Conservation (phyloP, 768 basidiomycete genomes). For the Filobasidium wieringae region DNA sequence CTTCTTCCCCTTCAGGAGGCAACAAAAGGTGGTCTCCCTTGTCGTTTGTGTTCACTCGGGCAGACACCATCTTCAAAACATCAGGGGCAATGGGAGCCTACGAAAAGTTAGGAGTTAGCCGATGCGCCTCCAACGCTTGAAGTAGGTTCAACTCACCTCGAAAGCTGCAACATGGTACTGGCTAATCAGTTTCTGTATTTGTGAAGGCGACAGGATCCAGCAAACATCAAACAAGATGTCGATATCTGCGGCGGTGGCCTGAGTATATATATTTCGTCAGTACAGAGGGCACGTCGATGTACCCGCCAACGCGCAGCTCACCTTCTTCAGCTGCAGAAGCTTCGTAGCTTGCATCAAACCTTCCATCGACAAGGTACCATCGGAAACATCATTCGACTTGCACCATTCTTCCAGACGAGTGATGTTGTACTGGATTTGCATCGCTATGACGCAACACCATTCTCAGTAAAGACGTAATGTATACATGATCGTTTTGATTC, state of each 20-base stretch:
- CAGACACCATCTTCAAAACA: constrained; percentile 90
- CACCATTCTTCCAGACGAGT: constrained; percentile 77
- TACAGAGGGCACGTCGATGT: constrained; percentile 6
- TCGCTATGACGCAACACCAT: constrained; percentile 50
- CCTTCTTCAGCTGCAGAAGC: constrained; percentile 93
- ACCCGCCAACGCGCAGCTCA: constrained; percentile 30
- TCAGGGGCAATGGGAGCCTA: constrained; percentile 95
- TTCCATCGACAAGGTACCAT: constrained; percentile 91
- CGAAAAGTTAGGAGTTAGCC: constrained; percentile 1
- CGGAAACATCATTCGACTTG: constrained; percentile 99
- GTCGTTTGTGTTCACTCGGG: constrained; percentile 89
- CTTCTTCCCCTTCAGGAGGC: constrained; percentile 92
- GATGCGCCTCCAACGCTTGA: constrained; percentile 1
- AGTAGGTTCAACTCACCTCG: constrained; percentile 51
- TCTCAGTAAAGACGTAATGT: constrained; percentile 1
- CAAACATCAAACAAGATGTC: constrained; percentile 96
- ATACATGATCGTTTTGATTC: not conserved
- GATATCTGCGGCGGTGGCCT: constrained; percentile 69
- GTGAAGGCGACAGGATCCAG: constrained; percentile 99
- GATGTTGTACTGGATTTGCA: constrained; percentile 99
- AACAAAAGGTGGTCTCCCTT: constrained; percentile 92
- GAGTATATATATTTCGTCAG: not conserved
- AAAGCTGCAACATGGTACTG: constrained; percentile 99
- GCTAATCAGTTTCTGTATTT: constrained; percentile 98
- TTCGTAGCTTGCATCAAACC: constrained; percentile 99